A percentile compares a stretch with the other conserved stretches of the same genome.
phyloP scores from a whole-genome alignment of 345 rosid genomes.

The Populus nigra region DNA sequence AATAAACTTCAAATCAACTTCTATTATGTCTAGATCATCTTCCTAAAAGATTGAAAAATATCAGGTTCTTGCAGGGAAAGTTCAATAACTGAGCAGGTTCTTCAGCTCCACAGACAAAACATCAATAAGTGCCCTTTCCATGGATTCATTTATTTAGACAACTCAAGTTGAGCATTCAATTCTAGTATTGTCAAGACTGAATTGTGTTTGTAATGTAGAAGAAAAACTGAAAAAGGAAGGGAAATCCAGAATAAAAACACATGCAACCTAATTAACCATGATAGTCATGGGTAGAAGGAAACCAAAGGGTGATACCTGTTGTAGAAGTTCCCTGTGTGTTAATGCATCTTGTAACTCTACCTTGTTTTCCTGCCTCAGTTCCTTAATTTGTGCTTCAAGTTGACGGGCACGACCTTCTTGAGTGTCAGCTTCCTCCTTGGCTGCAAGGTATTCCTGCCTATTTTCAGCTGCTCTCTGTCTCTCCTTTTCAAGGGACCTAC shows the following conservation, averaged over 20 bases:
- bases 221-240: neutral
- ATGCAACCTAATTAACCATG: neutral
- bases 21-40: neutral
- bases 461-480: slow-evolving; percentile 97
- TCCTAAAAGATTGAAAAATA: neutral
- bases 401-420: slow-evolving; percentile 86
- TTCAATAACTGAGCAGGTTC: neutral
- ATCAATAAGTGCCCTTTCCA: neutral
- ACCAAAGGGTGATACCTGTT: slow-evolving; percentile 56
- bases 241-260: neutral
- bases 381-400: slow-evolving; percentile 79
- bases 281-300: neutral
- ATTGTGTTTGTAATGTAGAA: neutral
- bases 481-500: slow-evolving; percentile 95
- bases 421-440: slow-evolving; percentile 97
- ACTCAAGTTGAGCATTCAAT: slow-evolving; percentile 6
- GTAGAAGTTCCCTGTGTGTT: slow-evolving; percentile 70
- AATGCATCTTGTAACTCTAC: slow-evolving; percentile 84
- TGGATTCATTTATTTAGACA: neutral
- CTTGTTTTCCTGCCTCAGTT: slow-evolving; percentile 76
- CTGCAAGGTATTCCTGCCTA: slow-evolving; percentile 94
- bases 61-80: neutral
- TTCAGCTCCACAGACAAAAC: neutral
- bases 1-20: neutral
- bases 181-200: neutral